phyloP scores from a whole-genome alignment of 1,284 basidiomycete species.

The Microbotryomycetes sp. region DNA sequence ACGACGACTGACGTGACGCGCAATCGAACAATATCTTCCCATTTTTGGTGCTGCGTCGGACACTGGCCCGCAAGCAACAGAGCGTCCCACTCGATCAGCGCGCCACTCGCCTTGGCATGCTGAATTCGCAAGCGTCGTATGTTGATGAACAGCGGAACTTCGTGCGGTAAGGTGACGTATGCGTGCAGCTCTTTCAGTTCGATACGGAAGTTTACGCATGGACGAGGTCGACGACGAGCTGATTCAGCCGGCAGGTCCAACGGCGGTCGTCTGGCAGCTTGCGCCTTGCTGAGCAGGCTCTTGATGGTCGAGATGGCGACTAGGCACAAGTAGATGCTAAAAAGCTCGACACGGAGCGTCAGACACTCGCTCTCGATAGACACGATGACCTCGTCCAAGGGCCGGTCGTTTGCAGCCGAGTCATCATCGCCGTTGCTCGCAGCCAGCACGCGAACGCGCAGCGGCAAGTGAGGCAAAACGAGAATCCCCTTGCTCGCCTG shows the following conservation, averaged over 20 bases:
- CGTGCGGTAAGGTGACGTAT: slow-evolving; percentile 37
- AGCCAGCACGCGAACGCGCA: slow-evolving; percentile 36
- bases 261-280: neutral
- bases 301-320: slow-evolving; percentile 56
- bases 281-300: slow-evolving; percentile 40
- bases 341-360: slow-evolving; percentile 53
- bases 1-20: slow-evolving; percentile 54
- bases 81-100: slow-evolving; percentile 20
- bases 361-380: slow-evolving; percentile 45
- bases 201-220: slow-evolving; percentile 29
- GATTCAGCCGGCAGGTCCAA: neutral
- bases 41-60: slow-evolving; percentile 45
- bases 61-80: slow-evolving; percentile 46
- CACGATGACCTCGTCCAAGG: slow-evolving; percentile 44
- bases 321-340: slow-evolving; percentile 65
- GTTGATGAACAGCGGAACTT: slow-evolving; percentile 33
- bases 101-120: neutral
- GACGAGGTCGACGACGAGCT: slow-evolving; percentile 5
- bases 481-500: slow-evolving; percentile 27
- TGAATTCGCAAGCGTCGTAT: slow-evolving; percentile 22
- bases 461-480: slow-evolving; percentile 40
- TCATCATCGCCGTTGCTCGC: slow-evolving; percentile 33
- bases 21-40: slow-evolving; percentile 72
- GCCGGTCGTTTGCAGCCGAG: slow-evolving; percentile 32
- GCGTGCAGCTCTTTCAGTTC: slow-evolving; percentile 38